Percentiles rank a stretch among this genome's conserved stretches.
Conservation (phyloP, 352 stramenopile genomes). For the Phytophthora citricola region DNA sequence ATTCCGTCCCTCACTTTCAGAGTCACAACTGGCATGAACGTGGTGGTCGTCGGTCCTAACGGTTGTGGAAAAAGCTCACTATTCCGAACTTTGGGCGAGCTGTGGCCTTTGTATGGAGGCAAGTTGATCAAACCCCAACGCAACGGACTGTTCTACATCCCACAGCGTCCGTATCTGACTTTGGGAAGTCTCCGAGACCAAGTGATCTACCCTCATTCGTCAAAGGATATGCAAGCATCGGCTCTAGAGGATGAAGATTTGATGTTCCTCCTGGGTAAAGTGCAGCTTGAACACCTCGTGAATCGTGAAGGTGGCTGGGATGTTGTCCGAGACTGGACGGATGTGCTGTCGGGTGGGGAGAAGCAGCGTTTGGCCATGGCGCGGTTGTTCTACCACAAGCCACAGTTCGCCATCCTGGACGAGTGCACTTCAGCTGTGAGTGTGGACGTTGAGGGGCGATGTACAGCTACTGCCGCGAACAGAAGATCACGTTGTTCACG, state of each 20-base stretch:
- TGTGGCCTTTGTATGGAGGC: slow-evolving; percentile 88
- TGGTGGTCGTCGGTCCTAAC: slow-evolving; percentile 86
- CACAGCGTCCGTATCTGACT: slow-evolving; percentile 89
- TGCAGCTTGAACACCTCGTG: slow-evolving; percentile 82
- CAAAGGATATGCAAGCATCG: slow-evolving; percentile 63
- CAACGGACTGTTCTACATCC: slow-evolving; percentile 92
- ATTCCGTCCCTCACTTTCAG: slow-evolving; percentile 79
- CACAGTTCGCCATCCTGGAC: slow-evolving; percentile 92
- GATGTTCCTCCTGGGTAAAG: slow-evolving; percentile 74
- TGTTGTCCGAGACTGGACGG: slow-evolving; percentile 85
- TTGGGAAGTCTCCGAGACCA: slow-evolving; percentile 90
- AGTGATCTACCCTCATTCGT: slow-evolving; percentile 90
- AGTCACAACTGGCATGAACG: slow-evolving; percentile 90
- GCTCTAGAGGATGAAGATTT: slow-evolving; percentile 70
- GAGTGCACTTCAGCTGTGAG: slow-evolving; percentile 88
- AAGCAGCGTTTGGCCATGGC: slow-evolving; percentile 93
- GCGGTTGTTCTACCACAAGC: slow-evolving; percentile 90
- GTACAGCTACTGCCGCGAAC: slow-evolving; percentile 84
- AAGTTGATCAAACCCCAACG: slow-evolving; percentile 79
- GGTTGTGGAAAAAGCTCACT: slow-evolving; percentile 89
- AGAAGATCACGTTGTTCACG: slow-evolving; percentile 93
- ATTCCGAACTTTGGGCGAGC: slow-evolving; percentile 88
- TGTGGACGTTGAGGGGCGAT: slow-evolving; percentile 90
- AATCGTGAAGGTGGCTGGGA: slow-evolving; percentile 82
- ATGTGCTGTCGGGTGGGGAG: slow-evolving; percentile 89